Evolutionary conservation across 768 basidiomycete genomes (phyloP).

Genomic region (Lactarius evosmus): DNA sequence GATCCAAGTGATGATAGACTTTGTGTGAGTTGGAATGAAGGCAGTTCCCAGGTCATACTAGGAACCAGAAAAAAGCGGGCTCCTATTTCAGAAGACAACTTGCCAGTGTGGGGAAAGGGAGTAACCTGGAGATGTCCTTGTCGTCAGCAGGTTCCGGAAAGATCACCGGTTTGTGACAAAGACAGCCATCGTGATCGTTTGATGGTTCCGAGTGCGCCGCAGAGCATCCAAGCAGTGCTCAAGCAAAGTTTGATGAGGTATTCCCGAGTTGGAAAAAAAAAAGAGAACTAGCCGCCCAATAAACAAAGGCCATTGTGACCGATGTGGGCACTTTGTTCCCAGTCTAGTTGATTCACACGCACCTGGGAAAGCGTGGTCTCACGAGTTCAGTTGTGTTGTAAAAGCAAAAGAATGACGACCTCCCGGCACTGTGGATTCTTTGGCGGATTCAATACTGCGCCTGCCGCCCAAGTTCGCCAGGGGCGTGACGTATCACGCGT

Average conservation of each 20-base stretch:
- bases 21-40: not conserved
- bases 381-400: not conserved
- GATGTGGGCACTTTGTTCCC: not conserved
- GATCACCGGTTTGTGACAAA: not conserved
- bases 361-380: not conserved
- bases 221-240: not conserved
- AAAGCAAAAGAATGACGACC: not conserved
- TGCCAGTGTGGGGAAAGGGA: not conserved
- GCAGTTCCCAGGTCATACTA: not conserved
- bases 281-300: not conserved
- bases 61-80: not conserved
- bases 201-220: not conserved
- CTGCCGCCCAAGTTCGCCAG: no score
- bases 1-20: not conserved
- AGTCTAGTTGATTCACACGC: not conserved
- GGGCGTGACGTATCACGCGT: no score
- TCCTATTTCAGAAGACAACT: not conserved
- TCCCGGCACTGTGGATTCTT: not conserved
- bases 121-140: no score
- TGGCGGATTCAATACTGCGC: no score
- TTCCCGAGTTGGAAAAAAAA: not conserved
- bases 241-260: not conserved
- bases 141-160: not conserved
- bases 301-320: not conserved
- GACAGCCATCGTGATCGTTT: not conserved